Base-by-base conservation (phyloP, 306 rosid genomes). In the Cicer arietinum region DNA sequence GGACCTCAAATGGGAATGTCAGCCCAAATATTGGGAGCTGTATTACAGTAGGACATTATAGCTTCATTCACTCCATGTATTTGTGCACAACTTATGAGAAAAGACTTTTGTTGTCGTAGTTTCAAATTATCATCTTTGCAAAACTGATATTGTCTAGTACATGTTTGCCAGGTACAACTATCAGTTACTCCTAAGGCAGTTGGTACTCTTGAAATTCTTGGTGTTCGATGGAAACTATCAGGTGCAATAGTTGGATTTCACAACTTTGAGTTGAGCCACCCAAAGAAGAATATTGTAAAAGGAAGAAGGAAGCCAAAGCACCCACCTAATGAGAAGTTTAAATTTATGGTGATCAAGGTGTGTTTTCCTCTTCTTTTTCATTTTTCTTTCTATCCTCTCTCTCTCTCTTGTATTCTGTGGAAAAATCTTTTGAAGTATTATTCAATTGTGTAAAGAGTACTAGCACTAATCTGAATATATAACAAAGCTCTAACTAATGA, bases 281-380 rank as follows among this genome's bases (percentile, higher is more conserved):
- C 81, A 20, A 92, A 85, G 89, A 90, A 83, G 83, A 92, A 84
- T 77, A 61, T 42, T 75, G 39, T 66, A 17, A 90, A 84, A 77
- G 89, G 85, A 83, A 85, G 84, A 79, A 85, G 85, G 84, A 92
- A 87, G 64, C 72, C 83, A 51, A 81, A 85, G 42, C 42, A 6
- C 79, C 61, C 86, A 37, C 84, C 73, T 72, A 66, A 73, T 58
- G 90, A 88, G 74, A 92, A 83, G 74, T 81, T 94, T 56, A 88
- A 92, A 82, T 94, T 94, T 85, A 51, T 84, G 71, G 98, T 92
- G 80, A 91, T 92, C 78, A 90, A 90, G 96, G 99, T 94, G 79
- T 63, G 56, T 81, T 59, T 50, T 9, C 71, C 70, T 71, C 6
- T 8, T 45, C 41, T 61, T 59, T 69, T 58, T 58, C 59, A 11